Evolutionary conservation across 257 asterid species (phyloP).

Genomic region (Solanum etuberosum): DNA sequence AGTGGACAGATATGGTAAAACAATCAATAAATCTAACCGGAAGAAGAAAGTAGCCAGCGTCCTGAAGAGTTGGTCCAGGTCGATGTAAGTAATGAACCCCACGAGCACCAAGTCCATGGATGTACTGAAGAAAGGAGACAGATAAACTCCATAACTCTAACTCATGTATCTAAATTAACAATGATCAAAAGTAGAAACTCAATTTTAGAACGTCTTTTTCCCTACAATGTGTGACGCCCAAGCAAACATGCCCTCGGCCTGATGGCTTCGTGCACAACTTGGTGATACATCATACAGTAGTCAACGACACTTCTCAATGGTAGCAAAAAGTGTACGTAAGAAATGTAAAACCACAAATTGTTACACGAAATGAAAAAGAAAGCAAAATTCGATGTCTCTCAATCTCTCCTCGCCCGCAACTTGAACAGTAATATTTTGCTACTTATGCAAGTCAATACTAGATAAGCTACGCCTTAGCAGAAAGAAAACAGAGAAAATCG

Average conservation of each 20-base stretch:
- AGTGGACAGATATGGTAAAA: neutral
- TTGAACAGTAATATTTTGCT: neutral
- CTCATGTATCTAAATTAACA: neutral
- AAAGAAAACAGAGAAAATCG: neutral
- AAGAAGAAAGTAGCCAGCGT: conserved; percentile 61
- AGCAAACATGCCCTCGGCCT: neutral
- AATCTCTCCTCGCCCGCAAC: neutral
- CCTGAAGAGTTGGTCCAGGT: conserved; percentile 66
- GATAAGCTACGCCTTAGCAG: neutral
- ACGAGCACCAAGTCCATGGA: conserved; percentile 70
- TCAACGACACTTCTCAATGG: neutral
- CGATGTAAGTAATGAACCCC: conserved; percentile 71
- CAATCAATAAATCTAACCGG: conserved; percentile 39
- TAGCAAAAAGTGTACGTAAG: neutral
- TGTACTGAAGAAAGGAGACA: conserved; percentile 27
- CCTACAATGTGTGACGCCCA: neutral
- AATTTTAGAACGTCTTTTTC: neutral
- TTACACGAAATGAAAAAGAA: neutral
- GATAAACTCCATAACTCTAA: neutral
- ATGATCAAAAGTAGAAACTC: neutral
- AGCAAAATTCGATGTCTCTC: neutral
- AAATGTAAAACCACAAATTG: neutral
- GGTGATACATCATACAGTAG: neutral
- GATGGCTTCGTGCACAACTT: neutral
- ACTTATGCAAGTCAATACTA: neutral